Conservation (phyloP, 768 basidiomycete genomes). For the Pisolithus sp. region DNA sequence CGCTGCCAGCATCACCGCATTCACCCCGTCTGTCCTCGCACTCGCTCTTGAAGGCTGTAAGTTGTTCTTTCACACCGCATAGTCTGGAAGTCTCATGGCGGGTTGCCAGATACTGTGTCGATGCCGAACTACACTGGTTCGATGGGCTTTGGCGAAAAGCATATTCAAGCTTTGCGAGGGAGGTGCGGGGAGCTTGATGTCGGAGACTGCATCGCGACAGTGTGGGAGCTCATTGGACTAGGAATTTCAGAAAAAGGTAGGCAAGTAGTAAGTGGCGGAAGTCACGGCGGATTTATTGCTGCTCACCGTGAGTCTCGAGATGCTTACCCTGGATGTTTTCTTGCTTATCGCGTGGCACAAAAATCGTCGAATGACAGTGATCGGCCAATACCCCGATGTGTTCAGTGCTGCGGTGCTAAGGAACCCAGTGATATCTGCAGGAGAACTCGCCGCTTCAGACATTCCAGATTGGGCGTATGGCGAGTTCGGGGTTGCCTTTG, state of each 20-base stretch:
- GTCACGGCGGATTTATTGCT: conserved; percentile 63
- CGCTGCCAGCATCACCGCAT: conserved; percentile 39
- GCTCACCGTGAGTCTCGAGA: conserved; percentile 43
- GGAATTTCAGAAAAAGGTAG: conserved; percentile 47
- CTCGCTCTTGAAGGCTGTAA: conserved; percentile 58
- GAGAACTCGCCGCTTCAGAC: conserved; percentile 50
- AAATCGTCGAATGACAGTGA: conserved; percentile 35
- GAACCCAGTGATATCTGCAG: conserved; percentile 64
- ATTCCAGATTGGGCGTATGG: conserved; percentile 62
- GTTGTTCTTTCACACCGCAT: conserved; percentile 10
- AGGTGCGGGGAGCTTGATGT: conserved; percentile 62
- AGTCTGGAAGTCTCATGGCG: neutral
- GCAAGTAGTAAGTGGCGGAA: conserved; percentile 56
- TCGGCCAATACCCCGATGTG: conserved; percentile 53
- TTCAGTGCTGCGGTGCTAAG: conserved; percentile 59
- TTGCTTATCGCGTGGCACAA: neutral
- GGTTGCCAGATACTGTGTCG: conserved; percentile 46
- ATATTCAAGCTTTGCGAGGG: conserved; percentile 48
- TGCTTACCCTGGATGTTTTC: neutral
- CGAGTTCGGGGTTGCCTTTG: conserved; percentile 35
- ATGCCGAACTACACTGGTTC: conserved; percentile 66
- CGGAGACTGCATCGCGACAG: conserved; percentile 53
- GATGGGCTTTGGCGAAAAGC: conserved; percentile 57
- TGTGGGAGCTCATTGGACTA: conserved; percentile 41
- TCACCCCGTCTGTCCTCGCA: conserved; percentile 36